Conservation (phyloP, 2,329 filamentous ascomycete genomes). For the Trichoderma koningiopsis region DNA sequence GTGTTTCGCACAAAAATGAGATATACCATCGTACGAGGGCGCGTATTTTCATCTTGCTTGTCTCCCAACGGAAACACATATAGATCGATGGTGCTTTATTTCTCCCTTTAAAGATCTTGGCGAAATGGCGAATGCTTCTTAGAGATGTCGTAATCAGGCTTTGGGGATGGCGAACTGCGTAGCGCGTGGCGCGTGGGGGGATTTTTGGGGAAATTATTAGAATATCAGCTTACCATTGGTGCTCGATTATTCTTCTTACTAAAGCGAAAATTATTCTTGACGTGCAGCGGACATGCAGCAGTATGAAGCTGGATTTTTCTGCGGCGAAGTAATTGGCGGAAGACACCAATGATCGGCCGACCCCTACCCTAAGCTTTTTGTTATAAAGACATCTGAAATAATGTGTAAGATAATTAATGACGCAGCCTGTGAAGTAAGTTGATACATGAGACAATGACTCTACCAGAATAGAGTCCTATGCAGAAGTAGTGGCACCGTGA, state of each 20-base stretch:
- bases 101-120: background rate
- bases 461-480: too few relatives aligned
- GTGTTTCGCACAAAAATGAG: background rate
- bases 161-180: background rate
- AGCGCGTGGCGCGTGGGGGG: conserved; percentile 2
- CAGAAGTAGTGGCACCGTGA: background rate
- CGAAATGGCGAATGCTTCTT: background rate
- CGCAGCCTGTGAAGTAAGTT: background rate
- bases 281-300: background rate
- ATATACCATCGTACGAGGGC: background rate
- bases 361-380: background rate
- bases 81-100: background rate
- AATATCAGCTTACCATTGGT: conserved; percentile 16
- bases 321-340: background rate
- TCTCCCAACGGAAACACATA: background rate
- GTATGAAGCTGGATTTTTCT: background rate
- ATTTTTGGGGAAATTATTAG: background rate
- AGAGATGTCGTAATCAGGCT: conserved; percentile 19
- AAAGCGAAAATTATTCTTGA: background rate
- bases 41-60: background rate
- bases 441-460: background rate
- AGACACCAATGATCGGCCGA: background rate
- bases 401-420: background rate
- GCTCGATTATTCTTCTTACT: background rate
- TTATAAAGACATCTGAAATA: background rate